Conservation (phyloP, 2,329 filamentous ascomycete genomes). For the Davidsoniella neocaledoniae region DNA sequence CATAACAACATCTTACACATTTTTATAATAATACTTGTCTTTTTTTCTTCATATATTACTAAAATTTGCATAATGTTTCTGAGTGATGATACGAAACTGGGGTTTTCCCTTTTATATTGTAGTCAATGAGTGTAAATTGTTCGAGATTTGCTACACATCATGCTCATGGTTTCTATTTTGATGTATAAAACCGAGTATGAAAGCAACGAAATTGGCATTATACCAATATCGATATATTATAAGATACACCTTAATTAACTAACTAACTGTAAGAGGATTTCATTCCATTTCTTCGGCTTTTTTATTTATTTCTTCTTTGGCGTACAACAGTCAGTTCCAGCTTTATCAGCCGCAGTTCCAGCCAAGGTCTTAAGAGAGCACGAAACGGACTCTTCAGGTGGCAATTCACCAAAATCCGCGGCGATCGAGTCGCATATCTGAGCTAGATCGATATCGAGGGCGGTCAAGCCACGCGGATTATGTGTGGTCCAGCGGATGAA, state of each 20-base stretch:
- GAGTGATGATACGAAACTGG: too few relatives aligned
- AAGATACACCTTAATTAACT: too few relatives aligned
- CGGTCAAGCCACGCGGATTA: conserved; percentile 45
- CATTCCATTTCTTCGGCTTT: neutral
- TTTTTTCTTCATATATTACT: neutral
- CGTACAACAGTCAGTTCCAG: conserved; percentile 35
- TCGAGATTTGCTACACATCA: too few relatives aligned
- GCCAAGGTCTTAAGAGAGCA: conserved; percentile 27
- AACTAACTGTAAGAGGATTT: too few relatives aligned
- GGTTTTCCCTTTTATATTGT: too few relatives aligned
- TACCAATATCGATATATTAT: too few relatives aligned
- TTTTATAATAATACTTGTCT: conserved; percentile 10
- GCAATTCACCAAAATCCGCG: conserved; percentile 34
- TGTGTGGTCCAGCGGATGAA: conserved; percentile 63
- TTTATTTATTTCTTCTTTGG: conserved; percentile 23
- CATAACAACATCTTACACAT: too few relatives aligned
- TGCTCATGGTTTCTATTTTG: too few relatives aligned
- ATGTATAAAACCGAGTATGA: too few relatives aligned
- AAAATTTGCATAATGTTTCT: too few relatives aligned
- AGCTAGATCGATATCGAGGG: conserved; percentile 46
- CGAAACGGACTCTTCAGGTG: conserved; percentile 17
- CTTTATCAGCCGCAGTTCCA: conserved; percentile 27
- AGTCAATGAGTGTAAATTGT: too few relatives aligned
- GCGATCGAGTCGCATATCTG: conserved; percentile 43
- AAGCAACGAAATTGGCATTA: too few relatives aligned